Base-by-base conservation (phyloP, 495 filamentous ascomycete genomes). In the Penicillium angulare region DNA sequence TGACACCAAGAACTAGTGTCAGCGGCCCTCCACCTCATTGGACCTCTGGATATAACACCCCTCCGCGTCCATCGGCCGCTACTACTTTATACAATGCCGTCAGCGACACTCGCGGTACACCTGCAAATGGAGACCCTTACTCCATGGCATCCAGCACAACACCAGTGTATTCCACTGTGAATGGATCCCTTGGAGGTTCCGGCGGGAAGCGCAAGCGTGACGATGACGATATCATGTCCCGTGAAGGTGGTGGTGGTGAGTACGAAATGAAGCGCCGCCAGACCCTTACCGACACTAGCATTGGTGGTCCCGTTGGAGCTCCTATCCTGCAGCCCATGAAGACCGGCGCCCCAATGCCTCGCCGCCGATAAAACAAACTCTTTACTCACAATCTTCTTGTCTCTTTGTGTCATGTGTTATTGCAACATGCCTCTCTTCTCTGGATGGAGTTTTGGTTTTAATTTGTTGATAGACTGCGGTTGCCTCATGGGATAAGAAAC, bases 81-180 rank as follows among this genome's bases (percentile, higher is more conserved):
- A 90, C 89, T 68, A 93, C 85, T 57, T 74, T 96, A 33, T 96
- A 96, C 77, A 93, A 86, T 70, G 84, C 92, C 38, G 92, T 96
- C 66, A 92, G 85, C 60, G 90, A 92, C 66, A 87, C 90, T 48
- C 82, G 89, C 15, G 83, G 80, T 4, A 75, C 83, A 1, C 71
- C 83, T 7, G 65, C 75, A 15, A 92, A 92, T 55, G 89, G 89
- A 5, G 89, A 92, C 61, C 81, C 82, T 22, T 95, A 96, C 59
- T 72, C 69, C 17, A 79, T 80, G 41, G 71, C 79, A 9, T 76
- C 77, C 3, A 73, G 75, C 50, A 71, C 85, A 12, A 80, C 87
- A 55, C 72, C 83, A 18, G 62, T 71, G 23, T 81, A 83, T 36
- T 65, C 75, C 15, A 64, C 75, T 0, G 77, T 88, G 66, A 93